phyloP scores from a whole-genome alignment of 306 rosid species.

The Sechiopsis laciniata region DNA sequence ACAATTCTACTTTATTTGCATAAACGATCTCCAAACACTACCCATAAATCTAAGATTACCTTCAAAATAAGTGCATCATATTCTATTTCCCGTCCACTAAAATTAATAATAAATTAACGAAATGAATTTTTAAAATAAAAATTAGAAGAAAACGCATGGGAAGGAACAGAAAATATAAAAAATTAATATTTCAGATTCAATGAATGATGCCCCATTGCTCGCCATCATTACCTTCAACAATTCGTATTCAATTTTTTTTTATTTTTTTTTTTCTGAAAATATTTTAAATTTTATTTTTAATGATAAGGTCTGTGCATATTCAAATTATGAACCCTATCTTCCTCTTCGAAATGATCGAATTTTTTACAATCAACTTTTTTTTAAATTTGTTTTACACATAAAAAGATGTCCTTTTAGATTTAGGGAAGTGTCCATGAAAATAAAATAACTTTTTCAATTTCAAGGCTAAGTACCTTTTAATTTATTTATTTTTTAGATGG shows the following conservation, averaged over 20 bases:
- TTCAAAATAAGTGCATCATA: too few relatives aligned
- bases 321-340: constrained; percentile 17
- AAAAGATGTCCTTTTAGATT: not conserved
- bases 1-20: too few relatives aligned
- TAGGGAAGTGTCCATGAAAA: not conserved
- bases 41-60: too few relatives aligned
- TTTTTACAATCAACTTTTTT: not conserved
- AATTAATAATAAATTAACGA: too few relatives aligned
- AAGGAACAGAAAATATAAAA: not conserved
- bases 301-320: not conserved
- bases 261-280: not conserved
- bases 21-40: too few relatives aligned
- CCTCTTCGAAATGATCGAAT: not conserved
- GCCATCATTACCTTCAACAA: constrained; percentile 8
- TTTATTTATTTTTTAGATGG: not conserved
- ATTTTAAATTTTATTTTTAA: not conserved
- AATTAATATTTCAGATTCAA: constrained; percentile 3
- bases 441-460: not conserved
- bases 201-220: constrained; percentile 10
- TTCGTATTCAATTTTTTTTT: not conserved
- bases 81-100: too few relatives aligned
- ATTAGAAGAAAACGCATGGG: too few relatives aligned
- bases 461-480: not conserved
- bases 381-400: not conserved
- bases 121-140: too few relatives aligned